Percentiles rank a stretch among this genome's conserved stretches.
Conservation (phyloP, 2,329 filamentous ascomycete species). For the Ascochyta pisi region DNA sequence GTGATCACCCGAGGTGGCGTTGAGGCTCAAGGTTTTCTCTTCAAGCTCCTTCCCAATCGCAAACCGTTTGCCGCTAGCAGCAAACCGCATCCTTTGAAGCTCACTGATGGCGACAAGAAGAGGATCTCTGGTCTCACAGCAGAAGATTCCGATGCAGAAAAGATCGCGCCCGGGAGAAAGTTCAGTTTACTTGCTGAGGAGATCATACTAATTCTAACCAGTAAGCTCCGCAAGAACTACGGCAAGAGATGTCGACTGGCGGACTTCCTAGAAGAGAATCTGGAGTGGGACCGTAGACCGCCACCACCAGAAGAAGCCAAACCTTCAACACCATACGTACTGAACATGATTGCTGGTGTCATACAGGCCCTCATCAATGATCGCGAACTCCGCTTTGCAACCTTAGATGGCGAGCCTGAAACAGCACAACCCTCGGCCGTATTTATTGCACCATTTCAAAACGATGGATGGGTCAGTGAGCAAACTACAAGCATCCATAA, state of each 20-base stretch:
- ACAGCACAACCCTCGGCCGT: constrained; percentile 12
- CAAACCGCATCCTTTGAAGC: neutral
- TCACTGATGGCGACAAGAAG: neutral
- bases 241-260: neutral
- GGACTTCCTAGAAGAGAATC: neutral
- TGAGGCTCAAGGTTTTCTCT: constrained; percentile 20
- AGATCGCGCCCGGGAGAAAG: neutral
- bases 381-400: constrained; percentile 15
- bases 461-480: constrained; percentile 2
- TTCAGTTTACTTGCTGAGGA: neutral
- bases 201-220: neutral
- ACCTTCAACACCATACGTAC: constrained; percentile 9
- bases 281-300: constrained; percentile 2
- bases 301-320: neutral
- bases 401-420: constrained; percentile 5
- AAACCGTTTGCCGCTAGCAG: neutral
- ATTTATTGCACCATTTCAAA: constrained; percentile 11
- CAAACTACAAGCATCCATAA: neutral
- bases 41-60: constrained; percentile 1
- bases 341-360: constrained; percentile 18
- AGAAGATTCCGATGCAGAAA: neutral
- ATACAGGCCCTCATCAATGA: constrained; percentile 12
- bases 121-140: neutral
- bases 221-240: neutral
- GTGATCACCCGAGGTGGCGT: constrained; percentile 13